A percentile compares a stretch with the other conserved stretches of the same genome.
These are phyloP conservation scores for Phytophthora nicotianae DNA, from an alignment of 352 stramenopile genomes.

Conservation along the genomic window DNA sequence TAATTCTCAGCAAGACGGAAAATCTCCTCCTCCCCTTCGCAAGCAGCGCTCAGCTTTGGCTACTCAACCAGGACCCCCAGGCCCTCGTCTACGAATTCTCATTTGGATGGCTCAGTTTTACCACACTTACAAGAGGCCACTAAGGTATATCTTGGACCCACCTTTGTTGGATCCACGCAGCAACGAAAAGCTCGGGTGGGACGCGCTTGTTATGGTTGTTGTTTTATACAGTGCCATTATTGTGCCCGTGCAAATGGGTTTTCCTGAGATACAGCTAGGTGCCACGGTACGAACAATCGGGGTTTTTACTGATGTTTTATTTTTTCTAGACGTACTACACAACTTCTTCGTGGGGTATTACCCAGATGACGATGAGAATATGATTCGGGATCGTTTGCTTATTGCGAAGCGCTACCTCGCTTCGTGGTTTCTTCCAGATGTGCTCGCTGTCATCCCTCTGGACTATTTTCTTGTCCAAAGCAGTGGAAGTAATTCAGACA, in stretches of 20 bases:
- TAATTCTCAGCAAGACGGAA: conserved; percentile 20
- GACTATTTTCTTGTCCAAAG: conserved; percentile 48
- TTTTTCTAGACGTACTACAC: conserved; percentile 68
- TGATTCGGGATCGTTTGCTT: conserved; percentile 44
- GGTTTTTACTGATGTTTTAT: conserved; percentile 53
- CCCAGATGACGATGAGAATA: conserved; percentile 62
- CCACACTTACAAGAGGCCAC: conserved; percentile 36
- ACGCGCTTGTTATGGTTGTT: conserved; percentile 71
- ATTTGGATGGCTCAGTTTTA: conserved; percentile 48
- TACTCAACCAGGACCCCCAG: conserved; percentile 27
- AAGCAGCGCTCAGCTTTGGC: conserved; percentile 43
- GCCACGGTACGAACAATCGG: conserved; percentile 28
- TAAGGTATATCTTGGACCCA: conserved; percentile 37
- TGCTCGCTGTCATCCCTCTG: conserved; percentile 52
- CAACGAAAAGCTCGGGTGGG: conserved; percentile 65
- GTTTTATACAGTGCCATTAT: conserved; percentile 78
- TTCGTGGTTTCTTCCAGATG: conserved; percentile 68
- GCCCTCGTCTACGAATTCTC: conserved; percentile 30
- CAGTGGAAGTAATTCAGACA: neutral
- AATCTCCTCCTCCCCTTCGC: conserved; percentile 7
- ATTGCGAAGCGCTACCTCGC: conserved; percentile 61
- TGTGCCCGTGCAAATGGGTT: conserved; percentile 74
- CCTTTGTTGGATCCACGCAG: conserved; percentile 63
- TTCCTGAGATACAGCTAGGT: conserved; percentile 59
- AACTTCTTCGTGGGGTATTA: conserved; percentile 81